A percentile compares a stretch with the other conserved stretches of the same genome.
Conservation (phyloP, 139 green algal species). For the Microglena sp. region DNA sequence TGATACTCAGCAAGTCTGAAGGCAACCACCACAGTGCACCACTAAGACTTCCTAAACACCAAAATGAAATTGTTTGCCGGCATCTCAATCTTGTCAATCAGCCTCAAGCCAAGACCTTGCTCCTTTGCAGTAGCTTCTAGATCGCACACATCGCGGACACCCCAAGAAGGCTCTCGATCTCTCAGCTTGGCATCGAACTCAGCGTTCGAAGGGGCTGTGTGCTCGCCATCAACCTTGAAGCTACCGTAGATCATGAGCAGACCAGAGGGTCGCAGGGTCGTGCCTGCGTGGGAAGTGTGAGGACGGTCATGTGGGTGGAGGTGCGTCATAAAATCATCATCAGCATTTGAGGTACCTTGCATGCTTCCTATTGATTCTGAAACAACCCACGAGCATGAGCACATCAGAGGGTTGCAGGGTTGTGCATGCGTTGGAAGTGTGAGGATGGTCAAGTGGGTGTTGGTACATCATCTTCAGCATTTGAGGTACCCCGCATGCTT, state of each 20-base stretch:
- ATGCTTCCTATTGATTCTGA: not conserved
- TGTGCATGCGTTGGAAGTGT: not conserved
- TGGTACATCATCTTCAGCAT: not conserved
- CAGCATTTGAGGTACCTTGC: not conserved
- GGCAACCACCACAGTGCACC: no score
- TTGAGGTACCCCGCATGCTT: not conserved
- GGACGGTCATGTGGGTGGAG: no score
- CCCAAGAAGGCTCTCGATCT: slow-evolving; percentile 32
- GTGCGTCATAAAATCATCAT: no score
- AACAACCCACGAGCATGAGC: not conserved
- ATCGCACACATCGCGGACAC: slow-evolving; percentile 44
- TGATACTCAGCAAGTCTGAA: no score
- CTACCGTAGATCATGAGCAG: slow-evolving; percentile 39
- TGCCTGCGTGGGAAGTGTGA: not conserved
- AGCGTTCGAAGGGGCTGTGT: slow-evolving; percentile 36
- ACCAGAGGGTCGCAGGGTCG: not conserved
- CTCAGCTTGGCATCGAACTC: slow-evolving; percentile 40
- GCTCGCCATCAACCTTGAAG: slow-evolving; percentile 31
- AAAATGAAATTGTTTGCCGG: slow-evolving; percentile 54
- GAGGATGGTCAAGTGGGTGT: no score
- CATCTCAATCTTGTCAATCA: slow-evolving; percentile 28
- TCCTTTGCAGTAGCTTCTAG: slow-evolving; percentile 16
- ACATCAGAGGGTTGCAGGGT: slow-evolving; percentile 1
- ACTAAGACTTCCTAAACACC: slow-evolving; percentile 20
- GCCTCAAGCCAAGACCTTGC: slow-evolving; percentile 33